Conservation (phyloP, 306 rosid species). For the Heteromeles arbutifolia region DNA sequence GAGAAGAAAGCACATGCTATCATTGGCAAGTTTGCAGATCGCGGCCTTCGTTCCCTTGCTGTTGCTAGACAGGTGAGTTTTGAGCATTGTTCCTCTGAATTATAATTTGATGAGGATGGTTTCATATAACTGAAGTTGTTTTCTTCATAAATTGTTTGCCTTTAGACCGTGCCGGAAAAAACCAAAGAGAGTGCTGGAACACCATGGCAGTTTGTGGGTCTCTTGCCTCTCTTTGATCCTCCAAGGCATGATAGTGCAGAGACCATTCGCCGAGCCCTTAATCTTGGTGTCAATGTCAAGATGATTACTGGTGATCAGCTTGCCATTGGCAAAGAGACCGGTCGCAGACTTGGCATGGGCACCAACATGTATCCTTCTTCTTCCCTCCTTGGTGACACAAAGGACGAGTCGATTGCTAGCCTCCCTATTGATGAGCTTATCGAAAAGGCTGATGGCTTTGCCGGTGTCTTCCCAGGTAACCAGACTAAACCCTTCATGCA, state of each 20-base stretch:
- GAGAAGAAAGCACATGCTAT: constrained; percentile 59
- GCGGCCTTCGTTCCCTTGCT: constrained; percentile 87
- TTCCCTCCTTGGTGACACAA: constrained; percentile 76
- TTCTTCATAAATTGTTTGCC: not conserved
- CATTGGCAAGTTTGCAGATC: constrained; percentile 81
- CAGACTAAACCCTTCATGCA: not conserved
- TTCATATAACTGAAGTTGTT: not conserved
- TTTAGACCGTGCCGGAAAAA: constrained; percentile 61
- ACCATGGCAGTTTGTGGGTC: constrained; percentile 78
- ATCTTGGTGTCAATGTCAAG: constrained; percentile 85
- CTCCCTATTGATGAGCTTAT: constrained; percentile 80
- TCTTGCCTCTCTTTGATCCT: constrained; percentile 90
- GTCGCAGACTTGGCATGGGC: constrained; percentile 97
- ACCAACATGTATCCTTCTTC: constrained; percentile 96
- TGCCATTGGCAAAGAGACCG: constrained; percentile 90
- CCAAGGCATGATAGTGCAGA: constrained; percentile 97
- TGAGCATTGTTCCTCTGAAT: not conserved
- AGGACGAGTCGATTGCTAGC: constrained; percentile 47
- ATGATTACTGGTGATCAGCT: constrained; percentile 95
- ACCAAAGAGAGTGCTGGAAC: constrained; percentile 65
- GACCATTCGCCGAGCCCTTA: constrained; percentile 71
- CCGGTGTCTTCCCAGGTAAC: constrained; percentile 89
- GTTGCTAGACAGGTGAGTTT: constrained; percentile 48
- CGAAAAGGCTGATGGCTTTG: constrained; percentile 93
- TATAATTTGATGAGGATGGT: not conserved